A percentile compares a stretch with the other conserved stretches of the same genome.
These are phyloP conservation scores for Exophiala spinifera DNA, from an alignment of 2,329 filamentous ascomycete genomes.

Conservation along the genomic window DNA sequence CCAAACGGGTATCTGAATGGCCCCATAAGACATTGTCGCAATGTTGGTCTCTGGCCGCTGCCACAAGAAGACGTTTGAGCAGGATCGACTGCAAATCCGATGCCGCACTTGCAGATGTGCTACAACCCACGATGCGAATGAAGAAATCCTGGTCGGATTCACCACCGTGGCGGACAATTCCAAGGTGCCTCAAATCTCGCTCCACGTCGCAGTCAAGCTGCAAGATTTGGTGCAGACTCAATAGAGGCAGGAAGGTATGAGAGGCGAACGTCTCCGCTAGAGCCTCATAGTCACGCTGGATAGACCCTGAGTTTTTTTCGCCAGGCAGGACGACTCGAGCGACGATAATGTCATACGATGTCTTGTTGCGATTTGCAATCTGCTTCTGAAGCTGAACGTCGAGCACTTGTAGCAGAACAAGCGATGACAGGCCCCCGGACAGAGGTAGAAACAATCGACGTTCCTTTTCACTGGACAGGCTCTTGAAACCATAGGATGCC, in stretches of 20 bases:
- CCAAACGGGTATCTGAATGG: conserved; percentile 81
- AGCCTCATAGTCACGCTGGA: conserved; percentile 43
- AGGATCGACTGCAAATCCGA: conserved; percentile 71
- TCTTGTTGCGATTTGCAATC: conserved; percentile 56
- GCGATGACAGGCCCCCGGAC: conserved; percentile 79
- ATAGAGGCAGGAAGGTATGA: conserved; percentile 56
- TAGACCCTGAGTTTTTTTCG: not conserved
- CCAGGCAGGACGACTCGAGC: conserved; percentile 42
- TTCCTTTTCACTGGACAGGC: conserved; percentile 38
- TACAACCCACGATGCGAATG: conserved; percentile 53
- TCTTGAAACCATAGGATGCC: conserved; percentile 58
- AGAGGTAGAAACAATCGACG: conserved; percentile 70
- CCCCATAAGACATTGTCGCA: conserved; percentile 77
- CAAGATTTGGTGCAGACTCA: conserved; percentile 65
- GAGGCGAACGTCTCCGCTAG: conserved; percentile 62
- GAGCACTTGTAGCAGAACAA: conserved; percentile 72
- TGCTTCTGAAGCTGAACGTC: conserved; percentile 67
- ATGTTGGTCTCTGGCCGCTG: conserved; percentile 55
- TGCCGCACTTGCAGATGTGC: conserved; percentile 71
- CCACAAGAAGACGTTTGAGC: conserved; percentile 67
- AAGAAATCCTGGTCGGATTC: conserved; percentile 48
- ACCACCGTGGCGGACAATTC: conserved; percentile 13
- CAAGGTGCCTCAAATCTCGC: conserved; percentile 17
- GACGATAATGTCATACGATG: conserved; percentile 61
- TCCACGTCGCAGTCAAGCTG: conserved; percentile 33